A percentile compares a stretch with the other conserved stretches of the same genome.
These are phyloP conservation scores for Phytopythium litorale DNA, from an alignment of 352 stramenopile genomes.

Conservation along the genomic window DNA sequence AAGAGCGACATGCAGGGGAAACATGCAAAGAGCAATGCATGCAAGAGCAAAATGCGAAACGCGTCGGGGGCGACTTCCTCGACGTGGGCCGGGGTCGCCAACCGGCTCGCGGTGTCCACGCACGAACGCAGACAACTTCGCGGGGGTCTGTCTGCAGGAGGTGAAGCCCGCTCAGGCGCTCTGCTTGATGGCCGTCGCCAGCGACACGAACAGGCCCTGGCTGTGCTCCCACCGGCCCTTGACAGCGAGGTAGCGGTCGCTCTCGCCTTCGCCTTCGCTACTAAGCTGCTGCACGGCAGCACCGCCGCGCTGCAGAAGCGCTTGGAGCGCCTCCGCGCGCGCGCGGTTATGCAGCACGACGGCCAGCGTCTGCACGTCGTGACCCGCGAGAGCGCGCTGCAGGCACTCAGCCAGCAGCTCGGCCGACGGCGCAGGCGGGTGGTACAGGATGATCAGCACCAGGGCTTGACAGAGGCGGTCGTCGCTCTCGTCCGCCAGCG, in stretches of 20 bases:
- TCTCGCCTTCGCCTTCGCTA: constrained; percentile 11
- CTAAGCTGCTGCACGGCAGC: constrained; percentile 44
- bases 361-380: constrained; percentile 54
- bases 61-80: not conserved
- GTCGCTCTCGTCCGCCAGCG: constrained; percentile 28
- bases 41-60: not conserved
- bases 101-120: not conserved
- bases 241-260: constrained; percentile 25
- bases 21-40: not conserved
- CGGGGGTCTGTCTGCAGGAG: not conserved
- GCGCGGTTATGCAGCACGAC: constrained; percentile 75
- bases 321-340: constrained; percentile 66
- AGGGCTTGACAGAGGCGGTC: constrained; percentile 75
- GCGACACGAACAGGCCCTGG: constrained; percentile 66
- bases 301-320: constrained; percentile 66
- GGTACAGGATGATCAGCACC: constrained; percentile 78
- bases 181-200: constrained; percentile 81
- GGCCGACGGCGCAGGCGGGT: constrained; percentile 59
- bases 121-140: too few relatives aligned
- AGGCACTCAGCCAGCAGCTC: constrained; percentile 70
- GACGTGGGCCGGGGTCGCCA: not conserved
- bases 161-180: constrained; percentile 20
- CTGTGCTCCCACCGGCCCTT: constrained; percentile 60
- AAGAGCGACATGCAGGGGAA: not conserved
- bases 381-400: constrained; percentile 44